These are phyloP conservation scores for Teunomyces funiuensis DNA, from an alignment of 805 yeast species.

Conservation along the genomic window DNA sequence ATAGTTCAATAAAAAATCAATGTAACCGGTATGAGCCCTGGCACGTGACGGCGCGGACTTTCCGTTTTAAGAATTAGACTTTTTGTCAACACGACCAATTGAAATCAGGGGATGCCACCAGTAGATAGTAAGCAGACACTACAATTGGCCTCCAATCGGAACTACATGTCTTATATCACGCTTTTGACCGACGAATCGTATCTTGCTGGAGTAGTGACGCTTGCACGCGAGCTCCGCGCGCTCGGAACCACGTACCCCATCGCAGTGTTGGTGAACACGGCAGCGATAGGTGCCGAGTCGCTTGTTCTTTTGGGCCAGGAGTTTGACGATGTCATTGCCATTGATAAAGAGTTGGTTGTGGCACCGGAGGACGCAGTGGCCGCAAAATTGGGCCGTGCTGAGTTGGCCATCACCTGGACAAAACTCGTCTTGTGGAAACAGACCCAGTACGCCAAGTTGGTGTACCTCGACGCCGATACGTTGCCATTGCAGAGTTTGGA, in stretches of 20 bases:
- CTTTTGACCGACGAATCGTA: constrained; percentile 32
- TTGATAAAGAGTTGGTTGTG: constrained; percentile 17
- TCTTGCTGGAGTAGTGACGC: constrained; percentile 36
- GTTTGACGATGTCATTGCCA: constrained; percentile 28
- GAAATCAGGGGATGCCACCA: neutral
- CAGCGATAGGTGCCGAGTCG: constrained; percentile 15
- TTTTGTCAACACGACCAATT: neutral
- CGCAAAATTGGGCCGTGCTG: constrained; percentile 24
- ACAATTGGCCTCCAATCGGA: no score
- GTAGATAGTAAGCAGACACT: neutral
- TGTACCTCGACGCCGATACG: constrained; percentile 30
- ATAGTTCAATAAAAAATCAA: neutral
- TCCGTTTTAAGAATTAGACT: neutral
- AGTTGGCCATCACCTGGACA: constrained; percentile 26
- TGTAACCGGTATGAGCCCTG: neutral
- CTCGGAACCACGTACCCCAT: constrained; percentile 18
- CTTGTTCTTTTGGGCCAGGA: constrained; percentile 18
- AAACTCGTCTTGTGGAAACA: constrained; percentile 28
- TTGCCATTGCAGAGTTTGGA: constrained; percentile 24
- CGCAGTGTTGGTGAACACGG: constrained; percentile 19
- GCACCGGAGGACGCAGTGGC: constrained; percentile 20
- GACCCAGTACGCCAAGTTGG: constrained; percentile 19
- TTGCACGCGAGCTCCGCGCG: constrained; percentile 24
- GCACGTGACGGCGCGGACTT: neutral
- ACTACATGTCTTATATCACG: constrained; percentile 26